phyloP scores from a whole-genome alignment of 306 rosid species.

The Ziziphus jujuba region DNA sequence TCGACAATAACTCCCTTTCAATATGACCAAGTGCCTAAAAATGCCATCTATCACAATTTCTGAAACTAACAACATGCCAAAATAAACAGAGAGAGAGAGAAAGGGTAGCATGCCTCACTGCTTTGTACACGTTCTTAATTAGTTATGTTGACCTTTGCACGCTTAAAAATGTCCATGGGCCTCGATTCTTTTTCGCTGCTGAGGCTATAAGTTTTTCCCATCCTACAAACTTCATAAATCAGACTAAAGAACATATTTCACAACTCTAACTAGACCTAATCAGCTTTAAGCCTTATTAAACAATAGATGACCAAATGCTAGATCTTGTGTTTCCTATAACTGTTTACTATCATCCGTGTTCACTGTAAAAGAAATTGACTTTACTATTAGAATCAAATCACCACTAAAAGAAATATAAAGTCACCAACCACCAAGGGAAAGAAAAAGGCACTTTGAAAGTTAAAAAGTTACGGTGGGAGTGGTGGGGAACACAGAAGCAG shows the following conservation, averaged over 20 bases:
- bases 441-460: background rate
- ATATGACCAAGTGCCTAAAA: too few species aligned
- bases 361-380: background rate
- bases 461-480: background rate
- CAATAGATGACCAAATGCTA: too few species aligned
- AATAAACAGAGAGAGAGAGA: too few species aligned
- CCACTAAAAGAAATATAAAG: conserved; percentile 2
- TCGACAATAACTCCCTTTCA: too few species aligned
- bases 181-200: too few species aligned
- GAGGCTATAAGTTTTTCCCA: background rate
- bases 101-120: too few species aligned
- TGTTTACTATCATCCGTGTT: too few species aligned
- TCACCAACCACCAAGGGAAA: background rate
- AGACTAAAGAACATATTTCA: background rate
- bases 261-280: background rate
- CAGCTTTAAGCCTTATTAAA: background rate
- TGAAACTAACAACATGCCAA: too few species aligned
- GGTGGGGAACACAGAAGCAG: background rate
- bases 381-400: background rate
- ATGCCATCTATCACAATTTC: too few species aligned
- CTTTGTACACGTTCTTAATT: too few species aligned
- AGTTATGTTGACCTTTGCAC: too few species aligned
- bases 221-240: background rate
- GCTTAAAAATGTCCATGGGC: too few species aligned
- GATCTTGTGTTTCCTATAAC: background rate